These are phyloP conservation scores for Neckera pumila DNA, from an alignment of 225 moss, liverwort and hornwort species.

Conservation along the genomic window DNA sequence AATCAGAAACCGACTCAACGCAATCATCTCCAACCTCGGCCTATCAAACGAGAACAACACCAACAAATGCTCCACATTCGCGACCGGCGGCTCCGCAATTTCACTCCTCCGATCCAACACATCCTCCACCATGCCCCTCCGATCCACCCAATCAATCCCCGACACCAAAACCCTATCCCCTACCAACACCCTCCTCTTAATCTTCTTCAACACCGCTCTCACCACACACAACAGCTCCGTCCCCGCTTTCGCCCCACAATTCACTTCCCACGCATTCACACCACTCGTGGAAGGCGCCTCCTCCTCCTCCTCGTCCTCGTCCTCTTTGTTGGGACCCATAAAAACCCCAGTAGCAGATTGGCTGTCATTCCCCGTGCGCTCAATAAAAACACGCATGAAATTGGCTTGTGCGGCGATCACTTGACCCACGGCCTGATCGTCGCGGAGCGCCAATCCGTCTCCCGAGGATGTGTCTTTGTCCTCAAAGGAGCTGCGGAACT, in stretches of 20 bases:
- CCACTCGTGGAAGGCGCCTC: neutral
- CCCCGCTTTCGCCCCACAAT: constrained; percentile 31
- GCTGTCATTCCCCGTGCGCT: constrained; percentile 17
- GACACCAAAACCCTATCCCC: constrained; percentile 85
- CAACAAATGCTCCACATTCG: constrained; percentile 83
- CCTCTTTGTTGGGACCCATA: neutral
- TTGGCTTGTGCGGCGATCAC: constrained; percentile 61
- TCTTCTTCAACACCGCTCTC: constrained; percentile 83
- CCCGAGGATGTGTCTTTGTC: constrained; percentile 15
- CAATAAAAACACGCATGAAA: constrained; percentile 55
- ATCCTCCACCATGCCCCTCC: constrained; percentile 93
- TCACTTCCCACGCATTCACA: constrained; percentile 36
- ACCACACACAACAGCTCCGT: constrained; percentile 80
- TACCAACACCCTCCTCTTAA: constrained; percentile 80
- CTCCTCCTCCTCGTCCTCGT: neutral
- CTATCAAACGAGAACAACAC: constrained; percentile 75
- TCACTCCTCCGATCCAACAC: constrained; percentile 75
- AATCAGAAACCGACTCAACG: constrained; percentile 78
- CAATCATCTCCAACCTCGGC: constrained; percentile 76
- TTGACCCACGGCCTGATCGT: constrained; percentile 52
- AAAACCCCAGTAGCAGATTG: neutral
- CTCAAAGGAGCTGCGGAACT: constrained; percentile 28
- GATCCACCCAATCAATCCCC: constrained; percentile 82
- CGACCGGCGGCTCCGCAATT: constrained; percentile 86
- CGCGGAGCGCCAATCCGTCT: constrained; percentile 16